Evolutionary conservation across 208 protist genomes (phyloP), one percentile per base, ranked within the genome.

Genomic region (Leishmania tarentolae): DNA sequence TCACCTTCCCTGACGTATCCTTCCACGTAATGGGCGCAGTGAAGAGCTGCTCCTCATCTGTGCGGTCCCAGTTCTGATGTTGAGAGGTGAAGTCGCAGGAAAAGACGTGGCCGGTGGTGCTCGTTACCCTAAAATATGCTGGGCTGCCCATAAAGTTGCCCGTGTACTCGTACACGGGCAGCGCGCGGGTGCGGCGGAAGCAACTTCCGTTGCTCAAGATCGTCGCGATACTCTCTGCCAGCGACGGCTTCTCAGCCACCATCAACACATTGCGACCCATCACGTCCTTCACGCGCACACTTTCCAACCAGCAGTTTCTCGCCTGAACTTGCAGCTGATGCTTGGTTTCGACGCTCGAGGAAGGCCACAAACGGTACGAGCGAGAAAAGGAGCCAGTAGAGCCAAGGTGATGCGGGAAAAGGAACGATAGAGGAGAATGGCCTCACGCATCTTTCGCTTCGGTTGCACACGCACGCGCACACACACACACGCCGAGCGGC

Each of bases 231-330:
- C 93, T 94, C 86, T 97, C 90, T 35, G 97, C 97, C 44, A 99
- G 92, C 46, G 93, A 98, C 37, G 96, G 97, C 88, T 99, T 99
- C 88, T 99, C 97, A 31, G 95, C 97, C 78, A 99, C 97, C 96
- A 98, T 98, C 35, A 99, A 81, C 63, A 99, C 90, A 9, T 31
- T 90, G 50, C 78, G 87, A 13, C 78, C 80, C 91, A 95, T 96
- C 73, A 7, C 71, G 37, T 37, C 15, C 57, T 37, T 47, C 9
- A 40, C 71, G 59, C 21, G 17, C n/a, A 24, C 46, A 44, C 47
- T 42, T 75, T 35, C 44, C 21, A 40, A 17, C 7, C 28, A 17
- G n/a, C 37, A 40, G 44, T 17, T 42, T 8, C 68, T 8, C 68
- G 7, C 37, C 44, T 46, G 42, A 46, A 47, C 6, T 19, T 6